Base-by-base conservation (phyloP, 2,329 filamentous ascomycete genomes). In the Colletotrichum cuscutae region DNA sequence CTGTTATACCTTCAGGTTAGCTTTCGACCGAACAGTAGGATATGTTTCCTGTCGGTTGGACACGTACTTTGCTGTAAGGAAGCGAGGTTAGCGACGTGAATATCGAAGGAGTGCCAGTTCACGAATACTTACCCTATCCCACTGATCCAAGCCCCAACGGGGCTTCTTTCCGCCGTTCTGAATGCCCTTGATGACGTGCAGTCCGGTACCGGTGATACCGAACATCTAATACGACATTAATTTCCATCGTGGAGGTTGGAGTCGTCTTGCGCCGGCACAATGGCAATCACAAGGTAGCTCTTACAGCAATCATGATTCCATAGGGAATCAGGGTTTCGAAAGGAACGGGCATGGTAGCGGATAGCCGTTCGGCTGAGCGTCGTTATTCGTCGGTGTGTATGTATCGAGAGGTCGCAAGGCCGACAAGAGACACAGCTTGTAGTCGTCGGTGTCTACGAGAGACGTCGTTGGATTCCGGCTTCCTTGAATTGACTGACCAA, bases 261-360 rank as follows among this genome's bases (percentile, higher is more conserved):
- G n/a, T 8, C n/a, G 32, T 32, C 9, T 64, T 19, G 37, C 24
- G 12, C 24, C 32, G 61, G 5, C 37, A 22, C 19, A 37, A 49
- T 59, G n/a, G 26, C 49, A 61, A 30, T 68, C 58, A 53, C 89
- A 82, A 22, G 58, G 46, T 42, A 73, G 61, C 37, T 73, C 71
- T 59, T 86, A 92, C 90, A 79, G 82, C 85, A 77, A 89, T 81
- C 81, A 92, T 89, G 86, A 92, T 91, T 81, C 84, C 90, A 82
- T 91, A 92, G 56, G 90, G 90, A 82, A 92, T 85, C 76, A 92
- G 79, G 62, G 89, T 84, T 82, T 92, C 90, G 83, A 91, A 92
- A 60, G 90, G 90, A 75, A 92, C 83, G 72, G 88, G 88, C 90
- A 92, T 92, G 65, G 79, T 82, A 82, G 74, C 75, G 73, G 76